phyloP scores from a whole-genome alignment of 2,329 filamentous ascomycete genomes.

The Didymella segeticola region DNA sequence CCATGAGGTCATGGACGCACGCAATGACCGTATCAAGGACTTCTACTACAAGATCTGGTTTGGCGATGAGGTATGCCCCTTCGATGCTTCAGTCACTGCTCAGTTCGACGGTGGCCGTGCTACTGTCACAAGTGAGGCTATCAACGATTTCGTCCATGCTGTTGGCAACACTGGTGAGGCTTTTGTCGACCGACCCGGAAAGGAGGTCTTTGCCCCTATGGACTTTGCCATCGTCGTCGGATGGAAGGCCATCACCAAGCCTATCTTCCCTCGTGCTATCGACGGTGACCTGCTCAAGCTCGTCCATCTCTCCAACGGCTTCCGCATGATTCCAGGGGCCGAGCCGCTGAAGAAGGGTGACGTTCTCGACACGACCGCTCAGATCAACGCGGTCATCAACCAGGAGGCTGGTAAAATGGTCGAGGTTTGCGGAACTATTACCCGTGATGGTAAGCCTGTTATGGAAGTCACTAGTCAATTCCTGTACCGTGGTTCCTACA shows the following conservation, averaged over 20 bases:
- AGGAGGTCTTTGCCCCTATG: constrained; percentile 95
- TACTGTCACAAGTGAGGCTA: constrained; percentile 87
- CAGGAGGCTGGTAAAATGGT: constrained; percentile 99
- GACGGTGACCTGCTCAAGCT: constrained; percentile 96
- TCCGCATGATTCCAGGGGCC: constrained; percentile 97
- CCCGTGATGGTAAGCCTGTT: constrained; percentile 79
- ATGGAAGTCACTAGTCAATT: constrained; percentile 99
- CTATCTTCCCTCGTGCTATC: constrained; percentile 95
- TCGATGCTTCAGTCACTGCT: constrained; percentile 83
- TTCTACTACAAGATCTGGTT: constrained; percentile 99
- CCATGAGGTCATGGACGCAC: constrained; percentile 91
- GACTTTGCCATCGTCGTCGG: constrained; percentile 98
- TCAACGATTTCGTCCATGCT: constrained; percentile 98
- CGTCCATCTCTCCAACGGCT: constrained; percentile 95
- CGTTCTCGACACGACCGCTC: constrained; percentile 87
- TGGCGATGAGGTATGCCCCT: constrained; percentile 80
- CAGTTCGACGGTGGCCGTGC: constrained; percentile 89
- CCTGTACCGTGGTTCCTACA: constrained; percentile 91
- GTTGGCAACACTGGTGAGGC: constrained; percentile 98
- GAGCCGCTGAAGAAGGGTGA: constrained; percentile 96
- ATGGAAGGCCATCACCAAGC: constrained; percentile 99
- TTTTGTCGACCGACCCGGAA: constrained; percentile 93
- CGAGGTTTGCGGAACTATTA: constrained; percentile 97
- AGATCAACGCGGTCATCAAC: constrained; percentile 97
- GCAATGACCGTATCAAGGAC: constrained; percentile 98